These are phyloP conservation scores for Anisogramma anomala DNA, from an alignment of 2,329 filamentous ascomycete genomes.

Conservation along the genomic window DNA sequence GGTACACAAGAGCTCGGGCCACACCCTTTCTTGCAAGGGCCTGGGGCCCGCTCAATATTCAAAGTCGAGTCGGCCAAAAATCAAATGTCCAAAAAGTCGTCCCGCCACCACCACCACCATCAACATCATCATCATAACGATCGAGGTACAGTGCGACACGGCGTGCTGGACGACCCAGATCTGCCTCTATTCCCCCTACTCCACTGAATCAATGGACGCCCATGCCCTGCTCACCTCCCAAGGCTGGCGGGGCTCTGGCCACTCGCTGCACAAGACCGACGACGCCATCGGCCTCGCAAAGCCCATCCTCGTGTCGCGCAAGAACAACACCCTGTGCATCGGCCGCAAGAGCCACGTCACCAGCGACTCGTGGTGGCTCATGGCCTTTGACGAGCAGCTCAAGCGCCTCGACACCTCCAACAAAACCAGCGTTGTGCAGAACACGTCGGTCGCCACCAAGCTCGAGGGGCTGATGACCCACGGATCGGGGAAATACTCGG, in stretches of 20 bases:
- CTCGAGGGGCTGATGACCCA: slow-evolving; percentile 43
- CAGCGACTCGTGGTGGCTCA: slow-evolving; percentile 91
- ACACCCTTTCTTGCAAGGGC: too few relatives aligned
- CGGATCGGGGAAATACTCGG: slow-evolving; percentile 45
- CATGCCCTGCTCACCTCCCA: slow-evolving; percentile 71
- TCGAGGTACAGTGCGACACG: not conserved
- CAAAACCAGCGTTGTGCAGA: slow-evolving; percentile 45
- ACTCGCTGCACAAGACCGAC: slow-evolving; percentile 68
- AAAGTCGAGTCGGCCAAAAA: not conserved
- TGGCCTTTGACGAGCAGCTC: slow-evolving; percentile 83
- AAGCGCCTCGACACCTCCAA: slow-evolving; percentile 61
- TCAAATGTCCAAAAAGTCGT: not conserved
- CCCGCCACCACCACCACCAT: not conserved
- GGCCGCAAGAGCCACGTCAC: slow-evolving; percentile 60
- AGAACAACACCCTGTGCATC: slow-evolving; percentile 68
- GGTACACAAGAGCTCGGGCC: too few relatives aligned
- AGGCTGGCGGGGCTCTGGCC: slow-evolving; percentile 82
- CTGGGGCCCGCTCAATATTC: slow-evolving; percentile 9
- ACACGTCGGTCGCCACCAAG: slow-evolving; percentile 33
- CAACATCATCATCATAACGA: slow-evolving; percentile 1
- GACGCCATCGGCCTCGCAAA: slow-evolving; percentile 67
- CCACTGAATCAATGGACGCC: slow-evolving; percentile 61
- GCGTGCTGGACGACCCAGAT: not conserved
- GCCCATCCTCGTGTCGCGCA: slow-evolving; percentile 72
- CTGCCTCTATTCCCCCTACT: not conserved